These are phyloP conservation scores for Haematococcus sp. DNA, from an alignment of 139 green algal genomes.

Conservation along the genomic window DNA sequence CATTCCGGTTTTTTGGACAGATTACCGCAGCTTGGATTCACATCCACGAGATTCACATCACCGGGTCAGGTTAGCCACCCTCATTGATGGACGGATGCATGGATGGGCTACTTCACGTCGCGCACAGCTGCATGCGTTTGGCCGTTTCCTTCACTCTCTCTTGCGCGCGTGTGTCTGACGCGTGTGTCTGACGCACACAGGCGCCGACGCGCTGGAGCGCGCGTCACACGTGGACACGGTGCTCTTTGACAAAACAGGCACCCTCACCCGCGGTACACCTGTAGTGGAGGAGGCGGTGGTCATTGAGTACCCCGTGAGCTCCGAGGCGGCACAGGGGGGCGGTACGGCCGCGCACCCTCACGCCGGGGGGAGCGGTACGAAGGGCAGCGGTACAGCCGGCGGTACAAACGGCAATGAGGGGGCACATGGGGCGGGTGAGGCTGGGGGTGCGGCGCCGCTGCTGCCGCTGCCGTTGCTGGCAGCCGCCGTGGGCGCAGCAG, in stretches of 20 bases:
- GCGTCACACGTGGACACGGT: slow-evolving; percentile 67
- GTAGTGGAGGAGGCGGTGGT: slow-evolving; percentile 34
- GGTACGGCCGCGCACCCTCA: not conserved
- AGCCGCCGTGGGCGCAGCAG: slow-evolving; percentile 59
- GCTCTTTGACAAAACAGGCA: slow-evolving; percentile 95
- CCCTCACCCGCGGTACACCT: slow-evolving; percentile 75
- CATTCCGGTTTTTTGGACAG: too few relatives aligned
- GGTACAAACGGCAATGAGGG: too few relatives aligned
- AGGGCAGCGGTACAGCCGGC: too few relatives aligned
- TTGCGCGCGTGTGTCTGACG: too few relatives aligned
- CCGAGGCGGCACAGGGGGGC: not conserved
- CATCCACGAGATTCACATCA: too few relatives aligned
- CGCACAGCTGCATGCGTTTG: too few relatives aligned
- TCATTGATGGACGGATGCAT: not conserved
- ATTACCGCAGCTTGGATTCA: too few relatives aligned
- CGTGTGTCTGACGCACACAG: not conserved
- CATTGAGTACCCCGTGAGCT: slow-evolving; percentile 54
- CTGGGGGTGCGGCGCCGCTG: not conserved
- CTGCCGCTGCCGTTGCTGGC: slow-evolving; percentile 4
- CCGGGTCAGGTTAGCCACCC: not conserved
- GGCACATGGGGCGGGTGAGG: too few relatives aligned
- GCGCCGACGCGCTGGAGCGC: slow-evolving; percentile 44
- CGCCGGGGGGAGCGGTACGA: too few relatives aligned
- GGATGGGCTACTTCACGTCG: too few relatives aligned
- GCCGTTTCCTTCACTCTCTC: too few relatives aligned